Evolutionary conservation across 768 basidiomycete species (phyloP).

Genomic region (Cubamyces sp.): DNA sequence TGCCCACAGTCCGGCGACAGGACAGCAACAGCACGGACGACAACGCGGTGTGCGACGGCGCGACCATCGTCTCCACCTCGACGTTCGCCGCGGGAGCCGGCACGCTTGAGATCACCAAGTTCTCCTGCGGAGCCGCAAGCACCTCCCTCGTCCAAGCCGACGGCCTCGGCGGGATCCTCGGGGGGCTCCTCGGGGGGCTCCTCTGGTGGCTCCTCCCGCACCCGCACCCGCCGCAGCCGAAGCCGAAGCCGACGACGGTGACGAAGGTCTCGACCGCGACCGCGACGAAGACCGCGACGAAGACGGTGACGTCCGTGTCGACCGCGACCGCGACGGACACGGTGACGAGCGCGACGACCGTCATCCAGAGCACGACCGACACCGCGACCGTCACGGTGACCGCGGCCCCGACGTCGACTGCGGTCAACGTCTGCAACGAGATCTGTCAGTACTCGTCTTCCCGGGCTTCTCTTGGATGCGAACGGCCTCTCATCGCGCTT

Average conservation of each 20-base stretch:
- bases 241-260: conserved; percentile 7
- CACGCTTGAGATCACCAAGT: conserved; percentile 15
- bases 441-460: conserved; percentile 22
- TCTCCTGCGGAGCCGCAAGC: conserved; percentile 14
- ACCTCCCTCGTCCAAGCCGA: background rate
- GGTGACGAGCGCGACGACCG: conserved; percentile 13
- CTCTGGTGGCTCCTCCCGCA: conserved; percentile 20
- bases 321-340: conserved; percentile 16
- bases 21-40: conserved; percentile 2
- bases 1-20: conserved; percentile 12
- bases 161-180: conserved; percentile 6
- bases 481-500: background rate
- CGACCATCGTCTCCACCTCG: conserved; percentile 8
- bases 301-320: background rate
- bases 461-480: background rate
- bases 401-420: conserved; percentile 6
- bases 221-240: background rate
- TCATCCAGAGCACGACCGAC: conserved; percentile 6
- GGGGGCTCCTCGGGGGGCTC: conserved; percentile 16
- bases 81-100: background rate
- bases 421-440: conserved; percentile 21
- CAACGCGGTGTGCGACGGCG: background rate
- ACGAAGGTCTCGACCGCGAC: conserved; percentile 9
- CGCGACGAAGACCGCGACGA: background rate
- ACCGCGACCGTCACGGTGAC: conserved; percentile 1